These are phyloP conservation scores for Penicillium hordei DNA, from an alignment of 2,329 filamentous ascomycete genomes.

Conservation along the genomic window DNA sequence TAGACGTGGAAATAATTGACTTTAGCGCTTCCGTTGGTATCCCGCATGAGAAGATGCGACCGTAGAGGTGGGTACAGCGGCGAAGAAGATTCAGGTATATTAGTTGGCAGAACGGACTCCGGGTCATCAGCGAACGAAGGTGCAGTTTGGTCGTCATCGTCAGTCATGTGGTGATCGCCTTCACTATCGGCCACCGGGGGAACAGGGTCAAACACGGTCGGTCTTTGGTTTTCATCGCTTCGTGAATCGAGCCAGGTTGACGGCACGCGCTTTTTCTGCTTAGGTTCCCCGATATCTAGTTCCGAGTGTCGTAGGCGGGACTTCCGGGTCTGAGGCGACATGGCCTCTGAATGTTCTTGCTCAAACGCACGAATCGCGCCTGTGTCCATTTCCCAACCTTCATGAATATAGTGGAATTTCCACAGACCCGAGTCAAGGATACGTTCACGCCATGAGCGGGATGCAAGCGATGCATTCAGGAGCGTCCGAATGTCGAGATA, in stretches of 20 bases:
- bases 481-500: constrained; percentile 81
- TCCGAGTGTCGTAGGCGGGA: constrained; percentile 50
- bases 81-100: constrained; percentile 10
- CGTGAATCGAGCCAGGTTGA: constrained; percentile 46
- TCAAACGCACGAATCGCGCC: constrained; percentile 68
- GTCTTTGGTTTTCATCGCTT: constrained; percentile 18
- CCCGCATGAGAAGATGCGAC: constrained; percentile 35
- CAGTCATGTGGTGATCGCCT: constrained; percentile 47
- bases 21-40: constrained; percentile 46
- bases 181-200: constrained; percentile 32
- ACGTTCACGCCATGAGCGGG: constrained; percentile 76
- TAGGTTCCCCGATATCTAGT: constrained; percentile 50
- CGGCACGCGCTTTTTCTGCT: constrained; percentile 54
- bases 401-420: constrained; percentile 76
- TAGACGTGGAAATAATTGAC: constrained; percentile 95
- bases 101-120: constrained; percentile 10
- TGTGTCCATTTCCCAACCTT: constrained; percentile 78
- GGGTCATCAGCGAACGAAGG: constrained; percentile 18
- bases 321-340: constrained; percentile 44
- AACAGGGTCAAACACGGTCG: neutral
- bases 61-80: constrained; percentile 25
- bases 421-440: constrained; percentile 83
- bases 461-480: constrained; percentile 74
- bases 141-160: constrained; percentile 32
- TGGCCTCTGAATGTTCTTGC: constrained; percentile 46